A percentile compares a stretch with the other conserved stretches of the same genome.
phyloP scores from a whole-genome alignment of 495 filamentous ascomycete species.

The Penicillium parvum region DNA sequence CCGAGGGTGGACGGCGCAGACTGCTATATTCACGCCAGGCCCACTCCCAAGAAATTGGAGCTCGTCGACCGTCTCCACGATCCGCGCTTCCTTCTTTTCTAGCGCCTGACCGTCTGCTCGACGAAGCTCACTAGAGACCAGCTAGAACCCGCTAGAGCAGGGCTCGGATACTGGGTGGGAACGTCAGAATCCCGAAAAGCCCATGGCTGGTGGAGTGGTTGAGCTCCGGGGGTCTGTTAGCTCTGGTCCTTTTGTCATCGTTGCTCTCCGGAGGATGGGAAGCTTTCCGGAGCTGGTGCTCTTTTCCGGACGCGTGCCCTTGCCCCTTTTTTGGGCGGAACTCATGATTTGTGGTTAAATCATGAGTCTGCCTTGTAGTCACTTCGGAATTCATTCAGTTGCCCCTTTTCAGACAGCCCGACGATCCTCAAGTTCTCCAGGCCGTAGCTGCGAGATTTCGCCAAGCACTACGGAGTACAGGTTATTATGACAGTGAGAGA shows the following conservation, averaged over 20 bases:
- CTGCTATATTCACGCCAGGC: constrained; percentile 15
- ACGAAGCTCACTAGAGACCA: constrained; percentile 22
- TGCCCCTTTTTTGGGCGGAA: constrained; percentile 1
- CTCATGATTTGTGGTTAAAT: too few species aligned
- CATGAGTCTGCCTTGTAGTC: too few species aligned
- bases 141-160: constrained; percentile 12
- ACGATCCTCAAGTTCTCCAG: neutral
- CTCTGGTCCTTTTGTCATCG: neutral
- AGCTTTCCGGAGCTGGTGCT: constrained; percentile 9
- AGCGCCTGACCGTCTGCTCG: too few species aligned
- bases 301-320: constrained; percentile 3
- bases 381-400: neutral
- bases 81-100: constrained; percentile 26
- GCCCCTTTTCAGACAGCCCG: neutral
- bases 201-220: constrained; percentile 9
- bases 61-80: constrained; percentile 20
- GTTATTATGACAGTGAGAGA: too few species aligned
- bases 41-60: constrained; percentile 22
- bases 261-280: constrained; percentile 9
- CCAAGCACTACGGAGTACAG: neutral
- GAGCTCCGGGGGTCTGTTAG: neutral
- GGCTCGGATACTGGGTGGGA: too few species aligned
- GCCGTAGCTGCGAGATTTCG: neutral
- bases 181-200: constrained; percentile 14
- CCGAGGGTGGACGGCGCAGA: constrained; percentile 19